These are phyloP conservation scores for Tritrichomonas musculus DNA, from an alignment of 208 protist genomes.

Conservation along the genomic window DNA sequence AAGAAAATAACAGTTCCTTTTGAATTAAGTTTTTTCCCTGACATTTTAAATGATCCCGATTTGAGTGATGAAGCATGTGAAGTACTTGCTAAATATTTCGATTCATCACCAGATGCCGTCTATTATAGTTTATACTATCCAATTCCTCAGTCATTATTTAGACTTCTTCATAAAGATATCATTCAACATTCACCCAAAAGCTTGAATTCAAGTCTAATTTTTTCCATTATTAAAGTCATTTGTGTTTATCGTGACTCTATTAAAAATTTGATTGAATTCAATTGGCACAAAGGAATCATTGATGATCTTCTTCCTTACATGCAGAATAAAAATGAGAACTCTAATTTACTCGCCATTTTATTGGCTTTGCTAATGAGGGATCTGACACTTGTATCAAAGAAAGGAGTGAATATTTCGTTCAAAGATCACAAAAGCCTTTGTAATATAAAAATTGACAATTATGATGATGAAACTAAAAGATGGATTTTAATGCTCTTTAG, in stretches of 20 bases:
- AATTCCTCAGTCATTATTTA: not conserved
- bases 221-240: not conserved
- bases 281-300: not conserved
- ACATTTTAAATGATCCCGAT: not conserved
- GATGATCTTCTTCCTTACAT: not conserved
- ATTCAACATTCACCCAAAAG: not conserved
- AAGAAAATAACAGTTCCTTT: not conserved
- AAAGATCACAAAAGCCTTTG: not conserved
- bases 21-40: not conserved
- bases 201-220: not conserved
- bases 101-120: not conserved
- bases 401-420: not conserved
- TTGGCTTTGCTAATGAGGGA: not conserved
- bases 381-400: no score
- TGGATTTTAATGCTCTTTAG: not conserved
- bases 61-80: not conserved
- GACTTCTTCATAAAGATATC: no score
- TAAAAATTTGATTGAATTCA: not conserved
- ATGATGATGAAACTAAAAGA: not conserved
- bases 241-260: not conserved
- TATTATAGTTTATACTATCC: not conserved
- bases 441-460: not conserved
- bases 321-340: not conserved
- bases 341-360: not conserved
- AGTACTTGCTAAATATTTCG: not conserved